phyloP scores from a whole-genome alignment of 345 rosid genomes.

The Angophora floribunda region DNA sequence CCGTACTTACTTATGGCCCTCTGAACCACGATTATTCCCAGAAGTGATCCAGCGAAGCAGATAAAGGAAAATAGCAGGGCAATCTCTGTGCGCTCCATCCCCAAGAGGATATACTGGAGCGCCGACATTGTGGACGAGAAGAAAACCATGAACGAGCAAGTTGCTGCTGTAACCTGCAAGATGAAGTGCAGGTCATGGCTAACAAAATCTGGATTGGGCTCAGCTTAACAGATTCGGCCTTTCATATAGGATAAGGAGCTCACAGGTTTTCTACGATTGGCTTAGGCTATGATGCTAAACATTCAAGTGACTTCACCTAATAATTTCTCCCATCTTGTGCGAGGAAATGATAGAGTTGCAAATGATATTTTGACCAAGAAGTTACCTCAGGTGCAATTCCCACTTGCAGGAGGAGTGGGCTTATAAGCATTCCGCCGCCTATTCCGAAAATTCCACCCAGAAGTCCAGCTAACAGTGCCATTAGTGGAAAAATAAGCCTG shows the following conservation, averaged over 20 bases:
- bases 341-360: no score
- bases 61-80: constrained; percentile 42
- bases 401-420: constrained; percentile 88
- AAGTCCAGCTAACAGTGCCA: constrained; percentile 81
- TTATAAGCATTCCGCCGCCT: constrained; percentile 95
- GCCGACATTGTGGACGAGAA: constrained; percentile 72
- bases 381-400: constrained; percentile 73
- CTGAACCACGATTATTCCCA: constrained; percentile 66
- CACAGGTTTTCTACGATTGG: neutral
- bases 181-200: neutral
- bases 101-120: constrained; percentile 51
- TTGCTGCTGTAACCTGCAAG: constrained; percentile 74
- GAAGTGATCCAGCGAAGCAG: constrained; percentile 59
- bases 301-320: neutral
- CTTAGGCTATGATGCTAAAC: neutral
- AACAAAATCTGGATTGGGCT: neutral
- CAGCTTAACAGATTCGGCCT: neutral
- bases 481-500: constrained; percentile 50
- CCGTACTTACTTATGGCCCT: constrained; percentile 44
- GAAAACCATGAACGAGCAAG: constrained; percentile 70
- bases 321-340: neutral
- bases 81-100: constrained; percentile 51
- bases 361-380: neutral
- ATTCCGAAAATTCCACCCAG: constrained; percentile 89
- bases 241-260: neutral